phyloP scores from a whole-genome alignment of 2,329 filamentous ascomycete genomes.

The Fusarium keratoplasticum region DNA sequence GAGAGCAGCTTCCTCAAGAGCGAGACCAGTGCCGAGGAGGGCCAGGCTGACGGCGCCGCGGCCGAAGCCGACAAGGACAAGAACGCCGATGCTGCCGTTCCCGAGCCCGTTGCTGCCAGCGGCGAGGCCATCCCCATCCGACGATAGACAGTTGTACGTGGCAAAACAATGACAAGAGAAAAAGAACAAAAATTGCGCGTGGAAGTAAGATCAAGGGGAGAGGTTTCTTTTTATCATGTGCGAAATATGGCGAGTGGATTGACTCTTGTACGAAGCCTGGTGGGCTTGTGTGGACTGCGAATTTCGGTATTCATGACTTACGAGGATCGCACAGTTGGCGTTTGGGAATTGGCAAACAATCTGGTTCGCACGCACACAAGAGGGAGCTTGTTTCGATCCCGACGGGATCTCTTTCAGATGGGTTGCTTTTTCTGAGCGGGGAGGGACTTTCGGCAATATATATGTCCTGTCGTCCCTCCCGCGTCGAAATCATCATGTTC shows the following conservation, averaged over 20 bases:
- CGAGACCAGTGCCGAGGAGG: constrained; percentile 76
- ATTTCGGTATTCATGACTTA: constrained; percentile 44
- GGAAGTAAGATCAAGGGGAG: not conserved
- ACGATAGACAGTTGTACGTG: constrained; percentile 54
- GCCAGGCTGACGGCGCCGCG: constrained; percentile 47
- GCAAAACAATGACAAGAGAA: constrained; percentile 1
- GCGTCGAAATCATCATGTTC: constrained; percentile 35
- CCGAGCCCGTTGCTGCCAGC: constrained; percentile 37
- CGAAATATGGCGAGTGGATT: constrained; percentile 22
- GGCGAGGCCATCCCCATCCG: constrained; percentile 71
- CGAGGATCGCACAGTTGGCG: constrained; percentile 46
- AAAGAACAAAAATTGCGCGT: constrained; percentile 5
- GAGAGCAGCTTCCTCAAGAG: constrained; percentile 89
- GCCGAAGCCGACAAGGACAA: constrained; percentile 52
- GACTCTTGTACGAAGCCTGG: constrained; percentile 26
- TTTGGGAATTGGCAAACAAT: constrained; percentile 45
- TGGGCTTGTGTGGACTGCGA: constrained; percentile 34
- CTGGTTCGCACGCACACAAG: constrained; percentile 37
- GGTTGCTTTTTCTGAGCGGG: constrained; percentile 9
- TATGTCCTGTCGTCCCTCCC: constrained; percentile 18
- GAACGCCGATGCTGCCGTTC: constrained; percentile 45
- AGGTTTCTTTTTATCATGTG: constrained; percentile 5
- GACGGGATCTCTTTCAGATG: constrained; percentile 36
- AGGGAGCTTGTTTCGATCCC: constrained; percentile 38
- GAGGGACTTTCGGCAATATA: constrained; percentile 8